Base-by-base conservation (phyloP, 2,329 filamentous ascomycete species). In the Rhexocercosporidium sp. region DNA sequence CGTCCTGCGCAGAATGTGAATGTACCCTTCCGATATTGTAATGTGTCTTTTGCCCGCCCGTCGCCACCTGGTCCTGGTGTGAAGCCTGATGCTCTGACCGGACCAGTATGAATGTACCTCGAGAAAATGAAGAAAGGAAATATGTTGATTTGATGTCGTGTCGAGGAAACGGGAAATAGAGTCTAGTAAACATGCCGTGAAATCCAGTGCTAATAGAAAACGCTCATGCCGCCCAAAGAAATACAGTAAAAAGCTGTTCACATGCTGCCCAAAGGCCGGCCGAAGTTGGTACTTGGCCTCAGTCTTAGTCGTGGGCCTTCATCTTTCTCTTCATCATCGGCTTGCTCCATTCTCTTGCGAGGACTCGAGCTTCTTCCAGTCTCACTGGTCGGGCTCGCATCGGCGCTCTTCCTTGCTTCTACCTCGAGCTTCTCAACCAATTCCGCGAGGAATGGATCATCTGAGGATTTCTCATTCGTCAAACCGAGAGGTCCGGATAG, bases 251-350 rank as follows among this genome's bases (percentile, higher is more conserved):
- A 59, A 49, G 6, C 6, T 7, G 16, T 34, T 72, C 65, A 75
- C 27, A 74, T 67, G n/a, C 66, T 63, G 9, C 75, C 75, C 41
- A 76, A 63, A 25, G 74, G 75, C 49, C 64, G 67, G 16, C 75
- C 75, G 67, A 76, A 76, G 49, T 76, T 76, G 41, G 70, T 54
- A 39, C 70, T 75, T 6, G 71, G 69, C 63, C 73, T 76, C 49
- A 76, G 46, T 59, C 66, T 70, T 31, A 76, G 60, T 9, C 39
- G 57, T 11, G 75, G 74, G 5, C 68, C 73, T 53, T 75, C 72
- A 27, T 74, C 74, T 27, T 69, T 68, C 22, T 70, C 71, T 31
- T 65, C 69, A 14, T 70, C 68, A 4, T 66, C 60, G 11, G 68
- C 68, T 5, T 65, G 59, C n/a, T 64, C 54, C 20, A 37, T 46